Conservation (phyloP, 2,329 filamentous ascomycete genomes). For the Raffaelea ambrosiae region DNA sequence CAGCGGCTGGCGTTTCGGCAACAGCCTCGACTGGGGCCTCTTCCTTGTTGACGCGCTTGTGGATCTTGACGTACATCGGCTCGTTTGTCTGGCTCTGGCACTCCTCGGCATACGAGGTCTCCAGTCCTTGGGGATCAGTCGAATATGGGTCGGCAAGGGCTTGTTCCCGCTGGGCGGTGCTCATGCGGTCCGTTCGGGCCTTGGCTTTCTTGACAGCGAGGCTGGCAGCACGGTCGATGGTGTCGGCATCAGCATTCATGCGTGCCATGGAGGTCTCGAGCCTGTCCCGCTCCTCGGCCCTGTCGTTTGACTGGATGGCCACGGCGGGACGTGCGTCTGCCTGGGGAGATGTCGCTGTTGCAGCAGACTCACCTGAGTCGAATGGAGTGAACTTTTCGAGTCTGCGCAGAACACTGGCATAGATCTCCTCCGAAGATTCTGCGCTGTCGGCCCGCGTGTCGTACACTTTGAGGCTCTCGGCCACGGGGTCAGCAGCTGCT, state of each 20-base stretch:
- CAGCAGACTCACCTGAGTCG: constrained; percentile 2
- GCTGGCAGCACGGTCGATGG: constrained; percentile 19
- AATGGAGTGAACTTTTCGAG: constrained; percentile 4
- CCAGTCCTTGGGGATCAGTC: constrained; percentile 36
- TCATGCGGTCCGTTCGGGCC: neutral
- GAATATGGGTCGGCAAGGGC: constrained; percentile 24
- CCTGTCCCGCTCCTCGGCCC: constrained; percentile 15
- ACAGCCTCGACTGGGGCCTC: neutral
- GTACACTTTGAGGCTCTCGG: constrained; percentile 27
- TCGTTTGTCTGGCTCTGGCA: constrained; percentile 23
- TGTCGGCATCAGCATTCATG: constrained; percentile 20
- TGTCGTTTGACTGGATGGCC: neutral
- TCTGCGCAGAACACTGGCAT: constrained; percentile 14
- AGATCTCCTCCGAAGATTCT: constrained; percentile 20
- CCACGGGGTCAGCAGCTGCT: constrained; percentile 19
- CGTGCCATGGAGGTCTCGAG: constrained; percentile 22
- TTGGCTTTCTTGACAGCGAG: constrained; percentile 15
- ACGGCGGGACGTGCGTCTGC: neutral
- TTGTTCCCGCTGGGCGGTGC: constrained; percentile 5
- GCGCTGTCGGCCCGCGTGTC: constrained; percentile 16
- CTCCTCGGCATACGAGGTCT: constrained; percentile 39
- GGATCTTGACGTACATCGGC: constrained; percentile 26
- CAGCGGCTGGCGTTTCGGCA: neutral
- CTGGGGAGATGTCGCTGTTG: neutral
- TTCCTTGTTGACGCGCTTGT: neutral